A percentile compares a stretch with the other conserved stretches of the same genome.
phyloP scores from a whole-genome alignment of 2,329 filamentous ascomycete genomes.

The Rhinocladiella mackenziei region DNA sequence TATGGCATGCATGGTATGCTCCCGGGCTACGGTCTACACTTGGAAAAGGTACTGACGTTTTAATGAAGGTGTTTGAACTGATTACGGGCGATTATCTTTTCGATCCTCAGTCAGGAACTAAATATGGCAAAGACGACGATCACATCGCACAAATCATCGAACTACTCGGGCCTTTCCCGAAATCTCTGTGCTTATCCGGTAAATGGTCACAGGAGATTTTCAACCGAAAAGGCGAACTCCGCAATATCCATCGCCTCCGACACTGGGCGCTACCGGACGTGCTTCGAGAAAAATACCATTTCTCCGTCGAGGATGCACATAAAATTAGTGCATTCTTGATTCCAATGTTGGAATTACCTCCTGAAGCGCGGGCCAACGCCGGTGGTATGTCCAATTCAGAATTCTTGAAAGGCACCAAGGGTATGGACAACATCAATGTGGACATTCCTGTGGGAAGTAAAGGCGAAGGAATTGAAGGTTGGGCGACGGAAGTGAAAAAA shows the following conservation, averaged over 20 bases:
- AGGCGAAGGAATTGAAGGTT: constrained; percentile 91
- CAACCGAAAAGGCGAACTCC: constrained; percentile 92
- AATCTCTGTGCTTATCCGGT: constrained; percentile 82
- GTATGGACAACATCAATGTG: constrained; percentile 77
- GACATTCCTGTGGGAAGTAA: constrained; percentile 73
- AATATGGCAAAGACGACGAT: constrained; percentile 99
- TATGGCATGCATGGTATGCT: constrained; percentile 93
- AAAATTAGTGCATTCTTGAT: constrained; percentile 76
- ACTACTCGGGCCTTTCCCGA: constrained; percentile 86
- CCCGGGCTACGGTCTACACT: not conserved
- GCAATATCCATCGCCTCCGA: constrained; percentile 92
- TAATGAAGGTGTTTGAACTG: constrained; percentile 78
- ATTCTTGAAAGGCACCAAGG: constrained; percentile 79
- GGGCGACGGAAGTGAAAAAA: constrained; percentile 84
- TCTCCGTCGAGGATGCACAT: constrained; percentile 74
- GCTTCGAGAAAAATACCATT: constrained; percentile 94
- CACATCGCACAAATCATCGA: constrained; percentile 99
- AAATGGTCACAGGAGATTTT: constrained; percentile 99
- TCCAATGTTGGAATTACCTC: constrained; percentile 86
- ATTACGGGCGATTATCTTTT: constrained; percentile 99
- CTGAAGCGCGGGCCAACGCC: constrained; percentile 86
- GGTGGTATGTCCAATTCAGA: constrained; percentile 86
- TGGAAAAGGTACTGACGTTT: constrained; percentile 2
- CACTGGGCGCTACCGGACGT: constrained; percentile 96
- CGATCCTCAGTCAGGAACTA: constrained; percentile 95